Base-by-base conservation (phyloP, 169 alveolate genomes). In the Hepatocystis sp. region DNA sequence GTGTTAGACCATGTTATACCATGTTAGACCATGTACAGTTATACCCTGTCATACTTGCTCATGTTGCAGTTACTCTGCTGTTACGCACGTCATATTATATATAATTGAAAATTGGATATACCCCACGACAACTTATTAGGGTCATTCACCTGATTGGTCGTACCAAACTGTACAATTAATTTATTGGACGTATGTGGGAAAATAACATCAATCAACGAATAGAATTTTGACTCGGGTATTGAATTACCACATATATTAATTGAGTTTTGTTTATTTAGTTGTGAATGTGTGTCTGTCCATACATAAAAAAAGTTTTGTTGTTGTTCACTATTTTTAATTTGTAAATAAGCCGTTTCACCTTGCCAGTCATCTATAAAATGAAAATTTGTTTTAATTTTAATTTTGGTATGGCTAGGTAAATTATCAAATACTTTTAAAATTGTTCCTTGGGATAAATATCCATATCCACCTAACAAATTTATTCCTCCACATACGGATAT, bases 321-420 rank as follows among this genome's bases (percentile, higher is more conserved):
- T 13, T 90, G 40, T 27, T 86, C 78, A 5, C 78, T n/a, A n/a
- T n/a, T 47, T 19, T 84, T 65, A 58, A 92, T 44, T 81, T 92
- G 90, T 90, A 92, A 84, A 81, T 71, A 92, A 23, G 94, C 93
- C 25, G 93, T 84, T 58, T 92, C 93, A 34, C 71, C 27, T 78
- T 89, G 84, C 95, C 95, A 92, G 27, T 88, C 86, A 55, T 92
- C 95, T 21, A 92, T 71, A 55, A 92, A 92, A 56, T 92, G 95
- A 66, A 90, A 90, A 42, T 58, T 86, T 0, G 93, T 91, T 46
- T 66, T 90, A 39, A 92, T 86, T 36, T 92, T 88, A 52, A 92
- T 63, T 58, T 90, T 92, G 4, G 90, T 85, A 71, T 92, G 95
- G 21, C 85, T 89, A 15, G 95, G 94, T 8, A 92, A 47, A 56